Evolutionary conservation across 306 rosid genomes (phyloP), one percentile per base, ranked within the genome.

Genomic region (Quercus cerris): DNA sequence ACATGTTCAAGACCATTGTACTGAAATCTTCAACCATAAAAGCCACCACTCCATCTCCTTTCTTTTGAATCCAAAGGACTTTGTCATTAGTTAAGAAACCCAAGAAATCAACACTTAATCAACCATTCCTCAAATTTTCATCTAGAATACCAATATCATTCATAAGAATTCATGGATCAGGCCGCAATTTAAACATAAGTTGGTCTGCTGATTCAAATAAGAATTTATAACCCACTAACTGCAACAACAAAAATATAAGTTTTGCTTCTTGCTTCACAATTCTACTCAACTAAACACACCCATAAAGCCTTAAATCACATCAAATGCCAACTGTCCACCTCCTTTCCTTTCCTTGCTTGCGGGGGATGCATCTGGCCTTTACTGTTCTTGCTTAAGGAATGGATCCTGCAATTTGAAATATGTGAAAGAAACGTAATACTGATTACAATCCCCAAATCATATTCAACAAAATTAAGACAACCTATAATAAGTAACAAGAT

Each of bases 341-440:
- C 52, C 66, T 80, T 79, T 63, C 33, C 20, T 85, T 81, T 81
- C 77, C 84, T 86, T 84, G 72, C 83, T 83, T 31, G 86, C 76
- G 54, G 84, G 78, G 71, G 77, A 83, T 51, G 80, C 84, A 63
- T 80, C 92, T 23, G 18, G 77, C 76, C 84, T 88, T 79, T 62
- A 81, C 27, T 76, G 57, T 18, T 84, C 66, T 25, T 80, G 81
- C 78, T 88, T 93, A 70, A 80, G 69, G 81, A 86, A 87, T 18
- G 92, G 89, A 87, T 91, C 93, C 98, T 94, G 93, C 71, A 56
- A 41, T 41, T 41, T 41, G 46, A 63, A 85, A 46, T 54, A 35
- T 56, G 59, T 74, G 22, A 28, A 68, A 74, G 7, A 6, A 54
- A 58, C 46, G 31, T 59, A 31, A 54, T 25, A 25, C 49, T 18